A percentile compares a stretch with the other conserved stretches of the same genome.
Evolutionary conservation across 176 grass and related monocot species (phyloP).

Genomic region (Aegilops sharonensis): DNA sequence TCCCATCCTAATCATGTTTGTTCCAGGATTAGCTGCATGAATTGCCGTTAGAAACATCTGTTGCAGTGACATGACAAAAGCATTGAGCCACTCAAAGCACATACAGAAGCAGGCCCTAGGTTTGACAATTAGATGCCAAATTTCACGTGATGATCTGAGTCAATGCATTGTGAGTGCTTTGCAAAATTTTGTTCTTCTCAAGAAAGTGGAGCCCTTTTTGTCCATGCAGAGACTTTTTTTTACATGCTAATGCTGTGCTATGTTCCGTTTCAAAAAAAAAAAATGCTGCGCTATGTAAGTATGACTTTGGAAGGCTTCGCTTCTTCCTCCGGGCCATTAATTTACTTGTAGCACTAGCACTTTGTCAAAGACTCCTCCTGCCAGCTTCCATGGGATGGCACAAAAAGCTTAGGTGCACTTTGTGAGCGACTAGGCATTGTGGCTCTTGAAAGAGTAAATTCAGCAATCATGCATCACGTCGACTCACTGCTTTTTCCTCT

Average conservation of each 20-base stretch:
- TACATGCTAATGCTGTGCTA: not conserved
- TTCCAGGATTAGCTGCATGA: constrained; percentile 14
- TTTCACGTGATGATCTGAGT: constrained; percentile 4
- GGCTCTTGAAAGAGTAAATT: constrained; percentile 26
- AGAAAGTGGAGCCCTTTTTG: constrained; percentile 45
- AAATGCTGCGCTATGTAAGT: too few relatives aligned
- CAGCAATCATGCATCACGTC: constrained; percentile 25
- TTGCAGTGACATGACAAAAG: constrained; percentile 25
- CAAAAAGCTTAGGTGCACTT: constrained; percentile 30
- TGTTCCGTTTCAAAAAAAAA: too few relatives aligned
- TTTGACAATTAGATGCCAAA: constrained; percentile 45
- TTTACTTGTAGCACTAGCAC: constrained; percentile 27
- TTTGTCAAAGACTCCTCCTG: constrained; percentile 30
- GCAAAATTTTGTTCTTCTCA: constrained; percentile 40
- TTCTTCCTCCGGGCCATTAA: not conserved
- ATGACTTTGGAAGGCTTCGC: not conserved
- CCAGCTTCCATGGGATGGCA: constrained; percentile 35
- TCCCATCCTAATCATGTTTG: constrained; percentile 21
- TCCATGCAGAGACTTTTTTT: constrained; percentile 20
- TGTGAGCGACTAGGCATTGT: constrained; percentile 34
- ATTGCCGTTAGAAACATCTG: constrained; percentile 18
- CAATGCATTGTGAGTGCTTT: constrained; percentile 37
- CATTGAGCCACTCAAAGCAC: constrained; percentile 54
- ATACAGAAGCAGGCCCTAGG: constrained; percentile 29
- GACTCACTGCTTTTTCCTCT: constrained; percentile 7